Evolutionary conservation across 768 basidiomycete species (phyloP), one percentile per base, ranked within the genome.

Genomic region (Leccinum disarticulatum): DNA sequence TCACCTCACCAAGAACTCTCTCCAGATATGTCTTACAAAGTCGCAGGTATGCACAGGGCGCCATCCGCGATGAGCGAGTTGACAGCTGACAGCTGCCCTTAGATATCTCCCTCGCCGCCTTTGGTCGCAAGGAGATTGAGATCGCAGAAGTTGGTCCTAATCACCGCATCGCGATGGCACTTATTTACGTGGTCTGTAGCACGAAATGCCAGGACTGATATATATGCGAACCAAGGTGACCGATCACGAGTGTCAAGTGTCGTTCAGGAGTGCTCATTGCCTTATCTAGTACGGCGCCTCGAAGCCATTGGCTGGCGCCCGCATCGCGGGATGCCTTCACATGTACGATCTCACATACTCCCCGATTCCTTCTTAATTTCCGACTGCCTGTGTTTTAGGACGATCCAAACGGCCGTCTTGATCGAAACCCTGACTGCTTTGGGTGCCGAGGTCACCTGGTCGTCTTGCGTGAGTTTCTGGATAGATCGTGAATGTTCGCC

Each of bases 101-200:
- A 93, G 94, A 94, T 74, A 81, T 96, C 70, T 98, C 95, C 70
- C 92, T 99, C 73, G 97, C 97, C 73, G 96, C 96, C 61, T 99
- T 98, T 79, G 94, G 96, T 77, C 94, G 96, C 82, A 99, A 99
- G 82, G 96, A 99, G 82, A 93, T 99, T 70, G 89, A 96, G 81
- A 91, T 99, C 77, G 96, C 96, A 64, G 96, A 99, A 88, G 95
- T 96, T 76, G 66, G 74, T 56, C 47, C 46, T 61, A 64, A 58
- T 55, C 57, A 59, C 55, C 55, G 60, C 25, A 62, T 56, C 52
- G 58, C 52, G 60, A 61, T 62, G 38, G 36, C 53, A 15, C n/a
- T 48, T 35, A 14, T 60, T 72, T 9, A 67, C 57, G 10, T 38
- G 11, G 43, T 27, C 56, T 57, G 36, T 69, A 93, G 91, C 85